These are phyloP conservation scores for Discostella stelligera DNA, from an alignment of 352 stramenopile genomes.

Conservation along the genomic window DNA sequence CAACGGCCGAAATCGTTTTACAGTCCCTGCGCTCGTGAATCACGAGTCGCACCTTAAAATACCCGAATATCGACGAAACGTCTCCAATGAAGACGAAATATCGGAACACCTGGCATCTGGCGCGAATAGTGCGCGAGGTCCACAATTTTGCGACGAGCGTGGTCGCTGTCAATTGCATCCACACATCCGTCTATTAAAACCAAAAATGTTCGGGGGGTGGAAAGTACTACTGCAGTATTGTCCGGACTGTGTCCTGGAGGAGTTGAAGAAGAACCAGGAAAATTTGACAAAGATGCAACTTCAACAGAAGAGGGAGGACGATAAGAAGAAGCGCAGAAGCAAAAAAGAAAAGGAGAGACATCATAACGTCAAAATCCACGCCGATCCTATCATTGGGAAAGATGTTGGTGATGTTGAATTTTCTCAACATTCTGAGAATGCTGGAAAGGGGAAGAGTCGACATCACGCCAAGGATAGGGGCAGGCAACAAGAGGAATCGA, in stretches of 20 bases:
- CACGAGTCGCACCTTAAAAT: not conserved
- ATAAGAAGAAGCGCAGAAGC: constrained; percentile 22
- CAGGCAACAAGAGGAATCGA: constrained; percentile 3
- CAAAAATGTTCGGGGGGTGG: constrained; percentile 45
- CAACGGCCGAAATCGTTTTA: not conserved
- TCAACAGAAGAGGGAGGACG: constrained; percentile 12
- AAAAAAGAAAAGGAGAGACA: not conserved
- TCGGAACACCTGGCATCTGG: not conserved
- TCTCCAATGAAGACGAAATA: not conserved
- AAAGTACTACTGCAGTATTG: constrained; percentile 47
- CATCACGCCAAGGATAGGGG: constrained; percentile 21
- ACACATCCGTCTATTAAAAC: constrained; percentile 47
- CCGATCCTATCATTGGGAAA: constrained; percentile 24
- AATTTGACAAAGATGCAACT: constrained; percentile 24
- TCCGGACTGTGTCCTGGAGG: constrained; percentile 42
- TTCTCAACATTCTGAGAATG: not conserved
- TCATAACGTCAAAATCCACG: not conserved
- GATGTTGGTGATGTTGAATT: constrained; percentile 26
- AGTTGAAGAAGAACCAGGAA: constrained; percentile 46
- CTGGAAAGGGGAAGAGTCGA: constrained; percentile 7
- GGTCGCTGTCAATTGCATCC: constrained; percentile 41
- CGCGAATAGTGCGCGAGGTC: not conserved
- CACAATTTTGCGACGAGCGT: constrained; percentile 34
- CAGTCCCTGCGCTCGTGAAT: not conserved
- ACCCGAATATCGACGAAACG: not conserved